A percentile compares a stretch with the other conserved stretches of the same genome.
Conservation (phyloP, 2,329 filamentous ascomycete genomes). For the Aspergillus sp. region DNA sequence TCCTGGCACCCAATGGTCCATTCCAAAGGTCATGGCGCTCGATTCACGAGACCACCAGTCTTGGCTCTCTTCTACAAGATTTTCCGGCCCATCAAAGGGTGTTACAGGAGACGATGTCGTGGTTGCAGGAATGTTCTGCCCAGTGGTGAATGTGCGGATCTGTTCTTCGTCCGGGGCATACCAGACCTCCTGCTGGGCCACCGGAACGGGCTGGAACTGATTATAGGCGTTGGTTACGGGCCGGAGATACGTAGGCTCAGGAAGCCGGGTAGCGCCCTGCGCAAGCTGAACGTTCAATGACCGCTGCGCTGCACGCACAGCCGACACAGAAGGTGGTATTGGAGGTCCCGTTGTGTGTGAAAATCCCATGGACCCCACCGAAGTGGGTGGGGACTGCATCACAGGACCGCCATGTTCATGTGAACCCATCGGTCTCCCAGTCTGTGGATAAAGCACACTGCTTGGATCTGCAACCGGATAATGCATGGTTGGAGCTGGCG, state of each 20-base stretch:
- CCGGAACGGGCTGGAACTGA: constrained; percentile 22
- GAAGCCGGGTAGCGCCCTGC: constrained; percentile 25
- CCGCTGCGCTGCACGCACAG: constrained; percentile 23
- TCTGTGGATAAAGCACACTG: constrained; percentile 17
- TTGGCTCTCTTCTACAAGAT: constrained; percentile 63
- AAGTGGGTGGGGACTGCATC: constrained; percentile 11
- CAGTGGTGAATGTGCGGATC: constrained; percentile 24
- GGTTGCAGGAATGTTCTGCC: constrained; percentile 30
- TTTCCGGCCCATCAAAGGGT: constrained; percentile 62
- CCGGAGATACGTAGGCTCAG: constrained; percentile 38
- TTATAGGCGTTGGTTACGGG: constrained; percentile 27
- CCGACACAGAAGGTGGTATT: constrained; percentile 21
- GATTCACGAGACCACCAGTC: constrained; percentile 68
- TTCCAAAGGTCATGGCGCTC: constrained; percentile 60
- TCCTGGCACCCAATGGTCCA: constrained; percentile 59
- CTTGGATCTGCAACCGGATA: constrained; percentile 23
- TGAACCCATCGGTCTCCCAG: constrained; percentile 5
- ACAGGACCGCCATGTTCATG: constrained; percentile 14
- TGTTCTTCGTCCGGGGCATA: constrained; percentile 31
- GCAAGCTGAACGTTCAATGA: constrained; percentile 23
- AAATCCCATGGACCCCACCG: constrained; percentile 17
- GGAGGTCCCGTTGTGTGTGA: constrained; percentile 20
- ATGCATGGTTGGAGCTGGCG: constrained; percentile 20
- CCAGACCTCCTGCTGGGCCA: constrained; percentile 37
- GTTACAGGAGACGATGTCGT: constrained; percentile 51